Conservation (phyloP, 2,329 filamentous ascomycete species). For the Diaporthe aspalathi region DNA sequence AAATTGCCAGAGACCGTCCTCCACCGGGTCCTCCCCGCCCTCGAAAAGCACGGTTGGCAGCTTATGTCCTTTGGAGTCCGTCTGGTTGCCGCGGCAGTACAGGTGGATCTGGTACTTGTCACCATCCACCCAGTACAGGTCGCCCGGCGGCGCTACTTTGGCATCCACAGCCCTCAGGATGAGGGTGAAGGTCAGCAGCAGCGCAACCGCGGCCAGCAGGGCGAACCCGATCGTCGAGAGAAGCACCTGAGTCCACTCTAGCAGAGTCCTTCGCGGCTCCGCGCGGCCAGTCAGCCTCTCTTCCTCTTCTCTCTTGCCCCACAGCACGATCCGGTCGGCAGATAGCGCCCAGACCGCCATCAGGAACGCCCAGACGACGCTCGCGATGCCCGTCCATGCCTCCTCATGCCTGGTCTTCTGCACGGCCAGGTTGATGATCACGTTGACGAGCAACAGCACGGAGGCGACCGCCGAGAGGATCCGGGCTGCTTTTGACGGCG, state of each 20-base stretch:
- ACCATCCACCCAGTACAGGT: conserved; percentile 82
- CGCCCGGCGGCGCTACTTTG: conserved; percentile 77
- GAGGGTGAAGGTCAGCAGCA: conserved; percentile 84
- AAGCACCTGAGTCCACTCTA: conserved; percentile 87
- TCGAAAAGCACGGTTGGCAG: conserved; percentile 88
- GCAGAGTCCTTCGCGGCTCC: conserved; percentile 83
- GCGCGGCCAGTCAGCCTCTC: conserved; percentile 89
- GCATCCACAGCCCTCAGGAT: conserved; percentile 84
- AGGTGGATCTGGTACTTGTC: conserved; percentile 89
- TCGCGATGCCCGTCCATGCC: conserved; percentile 89
- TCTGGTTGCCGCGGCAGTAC: conserved; percentile 82
- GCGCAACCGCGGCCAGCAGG: conserved; percentile 73
- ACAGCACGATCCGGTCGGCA: conserved; percentile 85
- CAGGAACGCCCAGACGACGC: conserved; percentile 83
- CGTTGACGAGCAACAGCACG: conserved; percentile 75
- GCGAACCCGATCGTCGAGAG: conserved; percentile 78
- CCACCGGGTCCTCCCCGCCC: conserved; percentile 82
- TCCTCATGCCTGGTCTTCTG: conserved; percentile 82
- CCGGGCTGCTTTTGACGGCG: conserved; percentile 83
- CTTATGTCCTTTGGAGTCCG: conserved; percentile 63
- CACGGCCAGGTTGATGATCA: conserved; percentile 83
- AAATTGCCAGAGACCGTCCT: conserved; percentile 83
- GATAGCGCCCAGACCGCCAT: conserved; percentile 83
- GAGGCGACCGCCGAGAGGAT: conserved; percentile 77
- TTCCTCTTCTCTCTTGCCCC: conserved; percentile 94